A percentile compares a stretch with the other conserved stretches of the same genome.
Evolutionary conservation across 2,329 filamentous ascomycete species (phyloP).

Genomic region (Diaporthe citrichinensis): DNA sequence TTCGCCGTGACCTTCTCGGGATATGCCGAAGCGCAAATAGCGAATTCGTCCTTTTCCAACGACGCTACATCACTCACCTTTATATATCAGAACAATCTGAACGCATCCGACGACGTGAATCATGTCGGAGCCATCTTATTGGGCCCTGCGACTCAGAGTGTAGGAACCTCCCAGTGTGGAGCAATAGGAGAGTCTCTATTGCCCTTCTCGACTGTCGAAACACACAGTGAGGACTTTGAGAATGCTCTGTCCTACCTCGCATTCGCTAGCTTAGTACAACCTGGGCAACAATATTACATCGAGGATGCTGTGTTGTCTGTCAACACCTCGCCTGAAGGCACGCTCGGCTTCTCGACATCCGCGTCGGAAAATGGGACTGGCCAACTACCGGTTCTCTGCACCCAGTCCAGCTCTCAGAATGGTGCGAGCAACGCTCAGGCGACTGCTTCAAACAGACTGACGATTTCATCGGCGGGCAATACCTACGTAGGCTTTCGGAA

Average conservation of each 20-base stretch:
- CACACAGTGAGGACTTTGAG: constrained; percentile 60
- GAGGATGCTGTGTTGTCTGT: constrained; percentile 56
- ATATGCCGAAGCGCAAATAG: not conserved
- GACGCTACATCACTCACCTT: constrained; percentile 61
- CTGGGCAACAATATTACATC: constrained; percentile 57
- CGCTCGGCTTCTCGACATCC: constrained; percentile 41
- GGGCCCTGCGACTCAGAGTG: constrained; percentile 55
- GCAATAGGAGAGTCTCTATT: constrained; percentile 63
- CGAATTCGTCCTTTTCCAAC: constrained; percentile 47
- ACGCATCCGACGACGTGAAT: constrained; percentile 65
- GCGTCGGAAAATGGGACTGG: constrained; percentile 46
- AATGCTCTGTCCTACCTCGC: constrained; percentile 58
- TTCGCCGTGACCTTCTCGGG: constrained; percentile 16
- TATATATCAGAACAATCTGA: constrained; percentile 69
- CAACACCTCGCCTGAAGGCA: constrained; percentile 47
- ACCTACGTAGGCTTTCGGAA: constrained; percentile 65
- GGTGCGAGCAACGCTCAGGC: constrained; percentile 50
- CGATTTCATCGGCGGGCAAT: constrained; percentile 52
- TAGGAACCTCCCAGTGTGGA: constrained; percentile 59
- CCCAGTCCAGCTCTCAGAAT: constrained; percentile 57
- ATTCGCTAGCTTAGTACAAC: constrained; percentile 29
- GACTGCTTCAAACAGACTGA: constrained; percentile 27
- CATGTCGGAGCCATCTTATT: constrained; percentile 66
- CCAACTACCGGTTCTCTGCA: constrained; percentile 63
- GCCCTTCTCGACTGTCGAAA: constrained; percentile 55